Conservation (phyloP, 352 stramenopile genomes). For the Phytophthora idaei region DNA sequence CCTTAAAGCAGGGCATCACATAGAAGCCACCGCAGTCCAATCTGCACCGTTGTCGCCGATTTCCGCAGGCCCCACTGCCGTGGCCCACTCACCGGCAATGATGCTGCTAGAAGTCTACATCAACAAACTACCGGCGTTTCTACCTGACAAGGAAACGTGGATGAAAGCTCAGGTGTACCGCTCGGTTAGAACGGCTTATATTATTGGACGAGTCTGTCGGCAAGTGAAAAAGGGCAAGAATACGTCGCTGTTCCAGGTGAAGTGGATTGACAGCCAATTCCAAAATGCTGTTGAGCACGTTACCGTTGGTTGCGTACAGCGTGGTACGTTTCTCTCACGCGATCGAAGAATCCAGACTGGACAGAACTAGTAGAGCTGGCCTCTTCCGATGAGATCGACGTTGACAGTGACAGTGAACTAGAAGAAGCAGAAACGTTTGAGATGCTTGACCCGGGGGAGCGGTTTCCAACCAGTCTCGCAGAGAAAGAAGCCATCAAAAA, state of each 20-base stretch:
- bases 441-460: background rate
- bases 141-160: constrained; percentile 2
- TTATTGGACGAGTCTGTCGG: constrained; percentile 10
- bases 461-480: background rate
- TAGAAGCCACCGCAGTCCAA: too few species aligned
- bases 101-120: background rate
- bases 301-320: background rate
- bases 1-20: too few species aligned
- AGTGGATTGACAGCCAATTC: constrained; percentile 16
- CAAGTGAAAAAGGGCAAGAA: constrained; percentile 4
- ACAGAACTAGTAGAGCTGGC: background rate
- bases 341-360: background rate
- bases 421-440: background rate
- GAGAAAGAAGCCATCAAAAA: background rate
- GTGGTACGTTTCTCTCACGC: background rate
- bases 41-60: too few species aligned
- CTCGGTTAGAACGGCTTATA: constrained; percentile 1
- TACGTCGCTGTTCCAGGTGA: constrained; percentile 2
- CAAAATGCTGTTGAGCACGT: constrained; percentile 2
- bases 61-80: too few species aligned
- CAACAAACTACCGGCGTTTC: background rate
- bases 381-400: background rate
- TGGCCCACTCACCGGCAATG: too few species aligned
- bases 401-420: background rate
- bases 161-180: constrained; percentile 12